Evolutionary conservation across 768 basidiomycete genomes (phyloP).

Genomic region (Mycena latifolia): DNA sequence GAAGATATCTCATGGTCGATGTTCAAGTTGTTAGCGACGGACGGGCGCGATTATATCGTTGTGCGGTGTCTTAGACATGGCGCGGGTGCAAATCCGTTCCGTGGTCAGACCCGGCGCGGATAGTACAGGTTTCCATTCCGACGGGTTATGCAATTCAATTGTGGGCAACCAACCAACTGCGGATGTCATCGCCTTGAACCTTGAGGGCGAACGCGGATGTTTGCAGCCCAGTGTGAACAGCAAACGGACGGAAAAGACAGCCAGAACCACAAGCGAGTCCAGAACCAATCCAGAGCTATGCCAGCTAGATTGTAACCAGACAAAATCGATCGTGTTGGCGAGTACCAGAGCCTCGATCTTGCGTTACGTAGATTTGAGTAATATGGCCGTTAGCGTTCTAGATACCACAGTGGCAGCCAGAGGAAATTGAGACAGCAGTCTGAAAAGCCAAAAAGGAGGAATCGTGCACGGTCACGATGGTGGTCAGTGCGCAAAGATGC

Average conservation of each 20-base stretch:
- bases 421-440: too few species aligned
- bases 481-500: not conserved
- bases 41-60: slow-evolving; percentile 5
- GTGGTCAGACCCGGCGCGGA: not conserved
- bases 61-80: slow-evolving; percentile 10
- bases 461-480: not conserved
- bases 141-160: slow-evolving; percentile 3
- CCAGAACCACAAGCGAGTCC: too few species aligned
- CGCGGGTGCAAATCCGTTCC: slow-evolving; percentile 8
- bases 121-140: not conserved
- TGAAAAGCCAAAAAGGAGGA: too few species aligned
- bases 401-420: too few species aligned
- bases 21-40: not conserved
- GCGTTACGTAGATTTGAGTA: too few species aligned
- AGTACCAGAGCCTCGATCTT: too few species aligned
- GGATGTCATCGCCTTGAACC: not conserved
- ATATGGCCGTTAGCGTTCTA: too few species aligned
- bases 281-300: too few species aligned
- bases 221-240: not conserved
- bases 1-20: slow-evolving; percentile 30
- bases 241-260: too few species aligned
- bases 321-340: too few species aligned
- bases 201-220: not conserved
- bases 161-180: not conserved
- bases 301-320: too few species aligned